Conservation (phyloP, 2,329 filamentous ascomycete genomes). For the Parascedosporium putredinis region DNA sequence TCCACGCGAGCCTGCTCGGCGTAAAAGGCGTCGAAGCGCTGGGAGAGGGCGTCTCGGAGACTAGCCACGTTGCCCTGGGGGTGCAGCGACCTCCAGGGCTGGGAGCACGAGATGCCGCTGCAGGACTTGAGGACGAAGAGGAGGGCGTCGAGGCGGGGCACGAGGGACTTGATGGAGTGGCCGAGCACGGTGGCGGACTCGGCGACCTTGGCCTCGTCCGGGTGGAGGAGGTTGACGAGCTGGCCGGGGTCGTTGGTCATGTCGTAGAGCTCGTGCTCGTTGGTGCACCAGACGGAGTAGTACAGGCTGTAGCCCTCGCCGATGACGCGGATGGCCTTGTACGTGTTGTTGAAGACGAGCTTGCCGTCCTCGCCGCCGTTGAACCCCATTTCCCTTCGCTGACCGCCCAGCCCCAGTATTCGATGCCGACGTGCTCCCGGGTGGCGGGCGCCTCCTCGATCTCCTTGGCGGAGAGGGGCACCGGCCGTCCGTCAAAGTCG, state of each 20-base stretch:
- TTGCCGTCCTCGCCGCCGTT: neutral
- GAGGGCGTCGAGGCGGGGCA: slow-evolving; percentile 42
- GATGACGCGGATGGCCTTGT: slow-evolving; percentile 40
- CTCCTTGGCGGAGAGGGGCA: slow-evolving; percentile 23
- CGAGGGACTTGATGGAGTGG: slow-evolving; percentile 26
- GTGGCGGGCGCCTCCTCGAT: slow-evolving; percentile 12
- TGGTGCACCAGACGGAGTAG: slow-evolving; percentile 47
- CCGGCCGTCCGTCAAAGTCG: slow-evolving; percentile 41
- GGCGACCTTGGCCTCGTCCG: slow-evolving; percentile 9
- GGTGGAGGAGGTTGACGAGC: slow-evolving; percentile 15
- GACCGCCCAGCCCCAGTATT: slow-evolving; percentile 37
- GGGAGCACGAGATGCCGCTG: slow-evolving; percentile 35
- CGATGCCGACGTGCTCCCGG: slow-evolving; percentile 40
- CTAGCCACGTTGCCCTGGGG: slow-evolving; percentile 36
- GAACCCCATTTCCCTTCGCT: slow-evolving; percentile 18
- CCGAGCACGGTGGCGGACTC: slow-evolving; percentile 17
- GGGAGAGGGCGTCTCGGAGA: slow-evolving; percentile 35
- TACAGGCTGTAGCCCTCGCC: slow-evolving; percentile 38
- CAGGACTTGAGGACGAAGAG: slow-evolving; percentile 48
- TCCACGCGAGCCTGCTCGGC: slow-evolving; percentile 31
- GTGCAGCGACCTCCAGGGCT: slow-evolving; percentile 44
- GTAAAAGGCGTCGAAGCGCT: slow-evolving; percentile 39
- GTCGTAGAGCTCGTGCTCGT: slow-evolving; percentile 24
- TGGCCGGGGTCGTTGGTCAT: slow-evolving; percentile 33
- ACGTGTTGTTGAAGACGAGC: slow-evolving; percentile 33